A percentile compares a stretch with the other conserved stretches of the same genome.
Conservation (phyloP, 805 yeast genomes). For the Candida chauliodis region DNA sequence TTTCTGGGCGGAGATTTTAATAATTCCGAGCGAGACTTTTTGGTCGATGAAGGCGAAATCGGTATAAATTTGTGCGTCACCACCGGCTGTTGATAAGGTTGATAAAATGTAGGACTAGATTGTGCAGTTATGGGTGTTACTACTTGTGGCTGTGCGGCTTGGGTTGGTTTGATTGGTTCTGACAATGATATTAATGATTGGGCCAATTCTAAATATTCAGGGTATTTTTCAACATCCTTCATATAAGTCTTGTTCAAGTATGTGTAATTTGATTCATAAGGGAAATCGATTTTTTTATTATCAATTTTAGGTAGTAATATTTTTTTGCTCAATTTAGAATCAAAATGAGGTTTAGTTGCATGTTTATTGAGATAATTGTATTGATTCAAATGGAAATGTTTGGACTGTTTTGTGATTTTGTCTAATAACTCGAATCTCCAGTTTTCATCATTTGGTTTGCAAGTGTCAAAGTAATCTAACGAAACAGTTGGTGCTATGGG, state of each 20-base stretch:
- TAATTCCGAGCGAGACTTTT: slow-evolving; percentile 27
- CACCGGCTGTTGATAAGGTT: slow-evolving; percentile 9
- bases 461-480: slow-evolving; percentile 42
- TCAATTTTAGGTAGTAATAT: slow-evolving; percentile 14
- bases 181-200: slow-evolving; percentile 38
- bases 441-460: slow-evolving; percentile 42
- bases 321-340: slow-evolving; percentile 33
- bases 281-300: slow-evolving; percentile 42
- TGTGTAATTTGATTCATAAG: slow-evolving; percentile 51
- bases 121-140: slow-evolving; percentile 1
- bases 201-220: slow-evolving; percentile 47
- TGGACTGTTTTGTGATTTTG: slow-evolving; percentile 24
- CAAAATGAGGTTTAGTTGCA: slow-evolving; percentile 31
- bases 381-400: slow-evolving; percentile 24
- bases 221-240: slow-evolving; percentile 46
- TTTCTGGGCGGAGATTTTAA: slow-evolving; percentile 31
- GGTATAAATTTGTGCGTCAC: slow-evolving; percentile 31
- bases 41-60: slow-evolving; percentile 38
- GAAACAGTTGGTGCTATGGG: slow-evolving; percentile 41
- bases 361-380: slow-evolving; percentile 26
- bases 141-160: background rate
- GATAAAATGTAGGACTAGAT: slow-evolving; percentile 1
- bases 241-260: slow-evolving; percentile 47
- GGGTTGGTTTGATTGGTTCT: slow-evolving; percentile 8
- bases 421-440: slow-evolving; percentile 42